Conservation (phyloP, 495 filamentous ascomycete genomes). For the Lentithecium fluviatile region DNA sequence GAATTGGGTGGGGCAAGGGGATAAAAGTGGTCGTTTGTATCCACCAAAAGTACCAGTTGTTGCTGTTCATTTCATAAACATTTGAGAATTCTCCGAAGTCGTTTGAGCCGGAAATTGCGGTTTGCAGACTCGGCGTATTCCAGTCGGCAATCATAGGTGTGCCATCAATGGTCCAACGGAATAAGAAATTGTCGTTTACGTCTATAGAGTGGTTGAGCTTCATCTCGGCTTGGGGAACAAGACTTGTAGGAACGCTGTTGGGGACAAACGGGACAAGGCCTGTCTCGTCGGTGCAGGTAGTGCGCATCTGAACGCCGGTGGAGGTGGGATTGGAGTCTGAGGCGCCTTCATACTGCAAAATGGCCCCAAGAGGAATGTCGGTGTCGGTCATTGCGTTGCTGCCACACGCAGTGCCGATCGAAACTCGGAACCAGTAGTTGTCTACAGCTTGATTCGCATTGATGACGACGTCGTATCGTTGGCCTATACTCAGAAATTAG, state of each 20-base stretch:
- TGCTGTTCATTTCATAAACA: constrained; percentile 39
- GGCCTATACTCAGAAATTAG: constrained; percentile 22
- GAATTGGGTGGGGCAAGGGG: constrained; percentile 40
- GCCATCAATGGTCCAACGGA: constrained; percentile 43
- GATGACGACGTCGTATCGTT: constrained; percentile 46
- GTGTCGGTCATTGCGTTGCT: constrained; percentile 22
- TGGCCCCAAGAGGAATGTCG: constrained; percentile 24
- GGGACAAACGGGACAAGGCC: constrained; percentile 30
- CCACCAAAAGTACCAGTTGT: constrained; percentile 44
- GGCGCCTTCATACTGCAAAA: constrained; percentile 26
- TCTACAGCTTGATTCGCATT: constrained; percentile 40
- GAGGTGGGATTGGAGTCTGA: constrained; percentile 14
- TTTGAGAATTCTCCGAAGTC: constrained; percentile 37
- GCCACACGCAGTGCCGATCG: constrained; percentile 28
- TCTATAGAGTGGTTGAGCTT: constrained; percentile 33
- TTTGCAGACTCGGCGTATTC: constrained; percentile 39
- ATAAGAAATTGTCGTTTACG: constrained; percentile 32
- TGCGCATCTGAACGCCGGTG: constrained; percentile 24
- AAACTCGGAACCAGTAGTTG: constrained; percentile 45
- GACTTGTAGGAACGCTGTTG: constrained; percentile 36
- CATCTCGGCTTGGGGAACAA: constrained; percentile 30
- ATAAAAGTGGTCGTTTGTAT: constrained; percentile 37
- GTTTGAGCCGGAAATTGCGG: constrained; percentile 30
- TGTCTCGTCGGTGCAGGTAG: constrained; percentile 27
- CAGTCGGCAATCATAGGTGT: constrained; percentile 40